Percentiles rank a stretch among this genome's conserved stretches.
Evolutionary conservation across 108 stramenopile species (phyloP).

Genomic region (Skeletonema costatum): DNA sequence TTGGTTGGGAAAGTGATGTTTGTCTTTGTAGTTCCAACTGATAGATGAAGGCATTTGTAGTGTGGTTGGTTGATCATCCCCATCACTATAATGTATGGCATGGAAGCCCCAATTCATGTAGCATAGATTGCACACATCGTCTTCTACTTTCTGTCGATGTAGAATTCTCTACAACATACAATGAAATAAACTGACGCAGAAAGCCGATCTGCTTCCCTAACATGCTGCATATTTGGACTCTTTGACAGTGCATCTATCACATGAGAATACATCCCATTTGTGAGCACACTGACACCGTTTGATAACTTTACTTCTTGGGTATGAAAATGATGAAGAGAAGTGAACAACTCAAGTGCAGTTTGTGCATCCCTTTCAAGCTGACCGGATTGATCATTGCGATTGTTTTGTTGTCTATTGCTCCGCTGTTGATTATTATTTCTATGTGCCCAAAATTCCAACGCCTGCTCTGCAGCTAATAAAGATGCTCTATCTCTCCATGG

Average conservation of each 20-base stretch:
- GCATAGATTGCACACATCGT: background rate
- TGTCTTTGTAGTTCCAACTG: constrained; percentile 26
- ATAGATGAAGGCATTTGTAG: constrained; percentile 1
- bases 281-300: background rate
- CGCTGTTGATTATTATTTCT: constrained; percentile 1
- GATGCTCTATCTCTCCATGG: constrained; percentile 4
- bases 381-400: background rate
- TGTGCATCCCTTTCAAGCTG: constrained; percentile 19
- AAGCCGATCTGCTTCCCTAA: constrained; percentile 17
- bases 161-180: constrained; percentile 8
- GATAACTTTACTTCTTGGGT: background rate
- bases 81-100: background rate
- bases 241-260: constrained; percentile 41
- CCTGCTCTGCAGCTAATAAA: constrained; percentile 23
- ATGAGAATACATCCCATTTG: constrained; percentile 42
- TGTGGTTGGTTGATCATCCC: background rate
- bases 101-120: constrained; percentile 13
- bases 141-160: background rate
- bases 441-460: constrained; percentile 41
- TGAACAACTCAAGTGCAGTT: constrained; percentile 23
- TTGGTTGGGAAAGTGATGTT: constrained; percentile 41
- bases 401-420: background rate
- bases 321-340: constrained; percentile 24
- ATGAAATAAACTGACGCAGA: constrained; percentile 28
- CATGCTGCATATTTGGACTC: constrained; percentile 30